Conservation (phyloP, 441 rosid genomes). For the Arabidopsis lyrata region DNA sequence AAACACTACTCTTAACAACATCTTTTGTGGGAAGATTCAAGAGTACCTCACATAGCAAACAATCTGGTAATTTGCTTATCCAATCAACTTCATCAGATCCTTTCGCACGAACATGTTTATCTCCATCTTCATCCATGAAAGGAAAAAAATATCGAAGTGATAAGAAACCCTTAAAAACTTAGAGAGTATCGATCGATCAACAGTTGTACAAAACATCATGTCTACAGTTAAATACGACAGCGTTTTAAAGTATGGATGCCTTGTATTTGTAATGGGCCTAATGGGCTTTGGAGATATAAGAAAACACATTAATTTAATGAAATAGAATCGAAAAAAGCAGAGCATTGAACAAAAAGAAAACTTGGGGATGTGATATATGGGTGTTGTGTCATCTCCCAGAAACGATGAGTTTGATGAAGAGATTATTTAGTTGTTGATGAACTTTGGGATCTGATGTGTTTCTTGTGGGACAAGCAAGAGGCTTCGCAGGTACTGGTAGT, state of each 20-base stretch:
- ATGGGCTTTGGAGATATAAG: background rate
- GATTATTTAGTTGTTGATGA: constrained; percentile 9
- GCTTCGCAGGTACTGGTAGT: constrained; percentile 44
- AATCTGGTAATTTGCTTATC: background rate
- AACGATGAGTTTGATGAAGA: constrained; percentile 24
- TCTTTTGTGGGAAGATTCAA: constrained; percentile 16
- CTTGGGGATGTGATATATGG: no score
- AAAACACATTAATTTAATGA: no score
- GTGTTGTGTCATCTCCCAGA: constrained; percentile 2
- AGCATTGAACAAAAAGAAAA: no score
- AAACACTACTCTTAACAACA: constrained; percentile 15
- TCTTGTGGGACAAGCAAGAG: constrained; percentile 53
- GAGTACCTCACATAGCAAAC: constrained; percentile 7
- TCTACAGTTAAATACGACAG: background rate
- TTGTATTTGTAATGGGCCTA: background rate
- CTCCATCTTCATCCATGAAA: background rate
- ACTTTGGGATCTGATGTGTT: constrained; percentile 5
- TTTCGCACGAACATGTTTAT: background rate
- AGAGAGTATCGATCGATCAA: background rate
- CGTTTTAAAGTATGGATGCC: background rate
- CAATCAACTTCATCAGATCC: background rate
- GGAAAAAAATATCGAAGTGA: background rate
- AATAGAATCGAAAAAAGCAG: no score
- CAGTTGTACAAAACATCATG: background rate
- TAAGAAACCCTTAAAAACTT: background rate